These are phyloP conservation scores for Lotus japonicus DNA, from an alignment of 306 rosid species.

Conservation along the genomic window DNA sequence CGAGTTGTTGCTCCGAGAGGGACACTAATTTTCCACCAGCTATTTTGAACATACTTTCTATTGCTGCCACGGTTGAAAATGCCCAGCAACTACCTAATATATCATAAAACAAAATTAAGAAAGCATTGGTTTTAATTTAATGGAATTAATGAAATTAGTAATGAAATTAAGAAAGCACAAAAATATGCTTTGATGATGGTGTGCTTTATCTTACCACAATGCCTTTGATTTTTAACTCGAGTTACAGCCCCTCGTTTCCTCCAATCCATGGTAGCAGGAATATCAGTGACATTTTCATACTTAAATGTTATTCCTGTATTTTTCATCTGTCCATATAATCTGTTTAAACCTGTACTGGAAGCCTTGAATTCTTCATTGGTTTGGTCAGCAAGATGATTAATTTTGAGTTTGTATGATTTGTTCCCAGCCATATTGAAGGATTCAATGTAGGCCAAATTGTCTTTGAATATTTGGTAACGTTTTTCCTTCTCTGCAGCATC, in stretches of 20 bases:
- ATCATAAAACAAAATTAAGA: too few species aligned
- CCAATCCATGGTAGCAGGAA: conserved; percentile 24
- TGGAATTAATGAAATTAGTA: neutral
- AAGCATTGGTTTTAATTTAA: neutral
- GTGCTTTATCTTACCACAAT: conserved; percentile 7
- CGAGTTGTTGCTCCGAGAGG: conserved; percentile 23
- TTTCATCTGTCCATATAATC: neutral
- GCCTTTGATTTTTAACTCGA: neutral
- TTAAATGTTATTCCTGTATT: neutral
- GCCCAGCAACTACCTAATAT: conserved; percentile 25
- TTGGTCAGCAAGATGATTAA: conserved; percentile 23
- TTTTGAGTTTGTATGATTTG: conserved; percentile 21
- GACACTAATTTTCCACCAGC: neutral
- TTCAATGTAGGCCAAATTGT: conserved; percentile 24
- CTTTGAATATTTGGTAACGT: conserved; percentile 22
- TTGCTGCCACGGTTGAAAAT: conserved; percentile 3
- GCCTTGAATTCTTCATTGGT: conserved; percentile 20
- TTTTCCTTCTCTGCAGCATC: conserved; percentile 24
- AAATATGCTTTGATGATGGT: neutral
- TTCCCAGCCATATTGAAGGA: conserved; percentile 19
- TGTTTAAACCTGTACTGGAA: neutral
- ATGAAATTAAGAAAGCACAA: neutral
- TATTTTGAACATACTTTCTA: conserved; percentile 8
- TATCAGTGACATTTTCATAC: neutral
- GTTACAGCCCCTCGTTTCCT: conserved; percentile 24